These are phyloP conservation scores for Populus davidiana DNA, from an alignment of 345 rosid genomes.

Conservation along the genomic window DNA sequence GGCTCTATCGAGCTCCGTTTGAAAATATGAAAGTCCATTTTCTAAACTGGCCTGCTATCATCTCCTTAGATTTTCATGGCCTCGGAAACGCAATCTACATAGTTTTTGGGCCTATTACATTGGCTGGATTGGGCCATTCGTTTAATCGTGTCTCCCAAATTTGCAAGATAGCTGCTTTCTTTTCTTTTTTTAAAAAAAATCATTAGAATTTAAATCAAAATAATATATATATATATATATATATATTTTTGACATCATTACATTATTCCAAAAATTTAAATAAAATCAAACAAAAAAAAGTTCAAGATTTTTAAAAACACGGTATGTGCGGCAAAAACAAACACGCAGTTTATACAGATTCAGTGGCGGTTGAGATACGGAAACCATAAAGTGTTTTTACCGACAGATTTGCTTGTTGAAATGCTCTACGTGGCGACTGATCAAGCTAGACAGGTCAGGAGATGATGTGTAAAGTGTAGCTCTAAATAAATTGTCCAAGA, in stretches of 20 bases:
- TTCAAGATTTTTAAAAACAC: no score
- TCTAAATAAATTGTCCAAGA: slow-evolving; percentile 13
- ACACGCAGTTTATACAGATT: background rate
- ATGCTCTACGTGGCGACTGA: slow-evolving; percentile 20
- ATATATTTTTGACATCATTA: no score
- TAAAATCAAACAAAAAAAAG: no score
- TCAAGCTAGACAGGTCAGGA: background rate
- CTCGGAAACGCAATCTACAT: background rate
- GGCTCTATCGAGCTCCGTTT: background rate
- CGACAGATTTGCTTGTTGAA: background rate
- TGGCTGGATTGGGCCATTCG: background rate
- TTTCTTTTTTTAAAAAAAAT: no score
- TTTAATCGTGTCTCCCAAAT: background rate
- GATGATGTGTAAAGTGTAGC: slow-evolving; percentile 4
- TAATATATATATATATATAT: no score
- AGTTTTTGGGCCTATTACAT: accelerated
- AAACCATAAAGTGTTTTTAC: background rate
- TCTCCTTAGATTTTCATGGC: background rate
- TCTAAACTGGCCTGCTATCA: background rate
- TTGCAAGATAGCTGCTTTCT: background rate
- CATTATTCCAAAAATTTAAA: no score
- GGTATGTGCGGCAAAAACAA: no score
- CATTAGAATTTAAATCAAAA: no score
- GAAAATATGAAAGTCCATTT: background rate
- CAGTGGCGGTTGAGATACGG: background rate